Base-by-base conservation (phyloP, 208 protist species). In the Trypanosomatidae sp. region DNA sequence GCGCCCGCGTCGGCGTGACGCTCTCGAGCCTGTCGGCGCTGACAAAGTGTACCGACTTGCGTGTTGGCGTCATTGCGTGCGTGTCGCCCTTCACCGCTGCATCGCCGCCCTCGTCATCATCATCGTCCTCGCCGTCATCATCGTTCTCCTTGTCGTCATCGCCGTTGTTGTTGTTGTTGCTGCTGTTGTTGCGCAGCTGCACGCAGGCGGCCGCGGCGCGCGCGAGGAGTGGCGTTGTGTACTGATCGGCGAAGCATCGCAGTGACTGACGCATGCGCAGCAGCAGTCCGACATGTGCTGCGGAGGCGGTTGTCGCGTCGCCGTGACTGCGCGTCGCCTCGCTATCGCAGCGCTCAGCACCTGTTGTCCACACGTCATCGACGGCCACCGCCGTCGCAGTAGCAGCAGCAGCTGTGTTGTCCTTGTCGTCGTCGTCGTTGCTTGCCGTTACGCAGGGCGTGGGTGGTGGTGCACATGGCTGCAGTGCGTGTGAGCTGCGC, bases 21-120 rank as follows among this genome's bases (percentile, higher is more conserved):
- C 45, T 68, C 58, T 66, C 66, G 35, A 73, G 43, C 43, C 66
- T 66, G 35, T 57, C 62, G 19, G 59, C 58, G 22, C 72, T 71
- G 25, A 70, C 57, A 42, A 88, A 88, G 33, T 41, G 61, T 40
- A 88, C 78, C 13, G 78, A 88, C 78, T 88, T 88, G 38, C 78
- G 72, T 56, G 23, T 57, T 43, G 32, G 32, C 58, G 47, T 27
- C 41, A 37, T 10, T 15, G 2, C 23, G 21, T 2, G 16, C 13
- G 16, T 15, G 42, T n/a, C 42, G 42, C 18, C 7, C 23, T 6
- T 19, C 16, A 46, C 42, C 25, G 8, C 42, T 33, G 27, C 42
- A 15, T 35, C n/a, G 30, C 30, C n/a, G 30, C 30, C n/a, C n/a
- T 35, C n/a, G n/a, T n/a, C 11, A 35, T 15, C n/a, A 35, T 15